Conservation (phyloP, 192 early-diverging fungal genomes). For the Coemansia sp. region DNA sequence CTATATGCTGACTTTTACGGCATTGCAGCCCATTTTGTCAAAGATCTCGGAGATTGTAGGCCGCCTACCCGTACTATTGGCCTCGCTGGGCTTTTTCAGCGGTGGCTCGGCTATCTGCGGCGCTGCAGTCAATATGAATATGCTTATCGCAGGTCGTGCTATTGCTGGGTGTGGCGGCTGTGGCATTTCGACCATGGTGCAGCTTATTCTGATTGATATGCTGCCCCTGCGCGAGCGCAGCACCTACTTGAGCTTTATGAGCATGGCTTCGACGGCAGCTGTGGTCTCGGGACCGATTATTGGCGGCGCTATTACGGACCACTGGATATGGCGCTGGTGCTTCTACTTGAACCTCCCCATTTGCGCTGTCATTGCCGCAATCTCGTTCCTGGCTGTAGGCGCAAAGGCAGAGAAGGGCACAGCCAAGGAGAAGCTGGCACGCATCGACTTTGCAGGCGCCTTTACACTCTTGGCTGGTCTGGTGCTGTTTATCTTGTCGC, state of each 20-base stretch:
- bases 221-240: slow-evolving; percentile 58
- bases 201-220: slow-evolving; percentile 67
- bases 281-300: slow-evolving; percentile 56
- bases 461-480: slow-evolving; percentile 55
- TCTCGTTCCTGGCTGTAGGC: slow-evolving; percentile 21
- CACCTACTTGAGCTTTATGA: slow-evolving; percentile 59
- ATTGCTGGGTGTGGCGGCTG: slow-evolving; percentile 67
- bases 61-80: slow-evolving; percentile 55
- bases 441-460: slow-evolving; percentile 66
- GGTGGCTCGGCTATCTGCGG: slow-evolving; percentile 54
- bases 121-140: slow-evolving; percentile 56
- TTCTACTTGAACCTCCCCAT: slow-evolving; percentile 61
- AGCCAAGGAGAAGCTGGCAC: slow-evolving; percentile 51
- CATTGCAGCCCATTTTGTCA: slow-evolving; percentile 73
- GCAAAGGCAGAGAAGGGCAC: slow-evolving; percentile 10
- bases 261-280: slow-evolving; percentile 54
- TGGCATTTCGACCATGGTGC: slow-evolving; percentile 60
- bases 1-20: slow-evolving; percentile 66
- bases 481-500: slow-evolving; percentile 62
- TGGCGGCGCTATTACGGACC: slow-evolving; percentile 57
- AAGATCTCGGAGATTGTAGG: slow-evolving; percentile 81
- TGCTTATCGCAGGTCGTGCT: slow-evolving; percentile 64
- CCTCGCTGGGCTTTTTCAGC: slow-evolving; percentile 55
- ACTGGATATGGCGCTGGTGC: slow-evolving; percentile 49
- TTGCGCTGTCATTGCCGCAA: slow-evolving; percentile 37